phyloP scores from a whole-genome alignment of 2,329 filamentous ascomycete species.

The Fusarium denticulatum region DNA sequence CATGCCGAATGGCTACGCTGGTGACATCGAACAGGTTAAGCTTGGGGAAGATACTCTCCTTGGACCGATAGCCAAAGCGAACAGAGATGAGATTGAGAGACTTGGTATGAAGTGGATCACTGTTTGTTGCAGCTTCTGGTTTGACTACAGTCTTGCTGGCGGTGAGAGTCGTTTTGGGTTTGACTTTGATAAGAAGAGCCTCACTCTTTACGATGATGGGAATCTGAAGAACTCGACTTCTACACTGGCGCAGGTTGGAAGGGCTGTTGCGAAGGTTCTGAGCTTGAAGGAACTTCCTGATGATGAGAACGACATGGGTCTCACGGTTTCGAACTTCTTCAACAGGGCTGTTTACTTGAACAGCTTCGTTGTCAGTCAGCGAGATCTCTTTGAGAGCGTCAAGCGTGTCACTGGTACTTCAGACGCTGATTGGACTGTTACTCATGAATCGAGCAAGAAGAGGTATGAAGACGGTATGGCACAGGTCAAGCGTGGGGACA shows the following conservation, averaged over 20 bases:
- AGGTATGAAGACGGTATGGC: slow-evolving; percentile 58
- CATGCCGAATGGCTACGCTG: slow-evolving; percentile 59
- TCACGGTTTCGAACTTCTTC: slow-evolving; percentile 50
- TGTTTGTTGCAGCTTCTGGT: slow-evolving; percentile 65
- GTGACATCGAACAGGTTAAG: slow-evolving; percentile 45
- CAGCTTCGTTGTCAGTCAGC: slow-evolving; percentile 67
- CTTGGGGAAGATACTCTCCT: slow-evolving; percentile 44
- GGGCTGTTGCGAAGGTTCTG: slow-evolving; percentile 60
- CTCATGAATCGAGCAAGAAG: slow-evolving; percentile 55
- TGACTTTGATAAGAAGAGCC: slow-evolving; percentile 53
- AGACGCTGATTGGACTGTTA: slow-evolving; percentile 68
- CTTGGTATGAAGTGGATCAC: slow-evolving; percentile 56
- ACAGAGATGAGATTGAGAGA: slow-evolving; percentile 51
- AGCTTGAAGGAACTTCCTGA: slow-evolving; percentile 56
- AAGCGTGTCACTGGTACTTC: slow-evolving; percentile 66
- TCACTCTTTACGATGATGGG: slow-evolving; percentile 61
- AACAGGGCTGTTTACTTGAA: slow-evolving; percentile 62
- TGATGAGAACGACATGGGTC: slow-evolving; percentile 43
- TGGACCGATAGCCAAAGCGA: slow-evolving; percentile 31
- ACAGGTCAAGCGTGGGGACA: slow-evolving; percentile 53
- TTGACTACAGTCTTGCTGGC: slow-evolving; percentile 59
- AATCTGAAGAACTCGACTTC: slow-evolving; percentile 51
- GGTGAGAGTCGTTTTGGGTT: slow-evolving; percentile 55
- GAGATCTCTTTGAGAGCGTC: slow-evolving; percentile 69
- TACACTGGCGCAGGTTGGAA: slow-evolving; percentile 66